These are phyloP conservation scores for Nidula microcarpa DNA, from an alignment of 768 basidiomycete genomes.

Conservation along the genomic window DNA sequence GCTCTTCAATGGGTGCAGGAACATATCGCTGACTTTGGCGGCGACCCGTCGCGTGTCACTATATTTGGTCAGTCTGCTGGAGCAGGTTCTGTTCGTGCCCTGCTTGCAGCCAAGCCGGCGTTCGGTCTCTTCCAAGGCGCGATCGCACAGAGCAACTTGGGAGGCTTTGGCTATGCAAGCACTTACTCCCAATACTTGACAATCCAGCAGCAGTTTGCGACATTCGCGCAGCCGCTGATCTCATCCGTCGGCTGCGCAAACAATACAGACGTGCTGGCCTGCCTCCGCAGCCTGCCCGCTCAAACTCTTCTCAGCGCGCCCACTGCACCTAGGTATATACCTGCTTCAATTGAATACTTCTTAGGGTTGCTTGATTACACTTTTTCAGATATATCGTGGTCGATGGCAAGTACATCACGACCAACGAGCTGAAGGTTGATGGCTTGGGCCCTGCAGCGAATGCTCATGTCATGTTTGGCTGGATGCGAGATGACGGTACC, in stretches of 20 bases:
- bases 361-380: neutral
- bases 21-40: constrained; percentile 53
- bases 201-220: constrained; percentile 31
- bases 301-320: constrained; percentile 30
- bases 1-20: constrained; percentile 42
- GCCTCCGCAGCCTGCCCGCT: constrained; percentile 29
- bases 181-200: constrained; percentile 49
- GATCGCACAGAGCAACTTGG: constrained; percentile 44
- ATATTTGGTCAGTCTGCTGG: constrained; percentile 57
- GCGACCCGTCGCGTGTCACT: constrained; percentile 48
- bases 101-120: constrained; percentile 28
- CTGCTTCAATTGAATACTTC: neutral
- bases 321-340: constrained; percentile 21
- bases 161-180: constrained; percentile 42
- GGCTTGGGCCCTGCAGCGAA: constrained; percentile 35
- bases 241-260: constrained; percentile 35
- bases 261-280: constrained; percentile 26
- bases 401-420: constrained; percentile 42
- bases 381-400: constrained; percentile 33
- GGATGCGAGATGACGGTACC: constrained; percentile 50
- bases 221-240: constrained; percentile 31
- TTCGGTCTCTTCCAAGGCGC: constrained; percentile 36
- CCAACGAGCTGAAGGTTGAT: constrained; percentile 32
- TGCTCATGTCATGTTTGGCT: constrained; percentile 45
- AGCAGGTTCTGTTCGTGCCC: constrained; percentile 37